Evolutionary conservation across 768 basidiomycete genomes (phyloP), one percentile per base, ranked within the genome.

Genomic region (Vishniacozyma victoriae): DNA sequence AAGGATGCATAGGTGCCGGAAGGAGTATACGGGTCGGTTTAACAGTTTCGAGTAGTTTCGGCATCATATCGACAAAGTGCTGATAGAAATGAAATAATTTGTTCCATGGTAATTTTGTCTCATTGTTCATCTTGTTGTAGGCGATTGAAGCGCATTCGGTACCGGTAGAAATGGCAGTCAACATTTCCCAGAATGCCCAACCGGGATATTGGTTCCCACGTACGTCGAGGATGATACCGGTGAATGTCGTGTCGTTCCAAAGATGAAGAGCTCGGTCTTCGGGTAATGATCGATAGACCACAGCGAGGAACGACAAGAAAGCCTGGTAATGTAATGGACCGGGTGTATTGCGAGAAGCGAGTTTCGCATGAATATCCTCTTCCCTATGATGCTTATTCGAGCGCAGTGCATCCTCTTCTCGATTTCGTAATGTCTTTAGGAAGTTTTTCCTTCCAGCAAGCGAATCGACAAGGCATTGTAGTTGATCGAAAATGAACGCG

Each of bases 71-170:
- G 22, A 44, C 47, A 39, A 59, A 67, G 40, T 67, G 59, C 31
- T 60, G 57, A 41, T 63, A 63, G 44, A 61, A 63, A 43, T 61
- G 60, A 59, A 61, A 59, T 7, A 67, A 27, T 2, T 35, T 47
- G 14, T 41, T 33, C 64, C 60, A 66, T 3, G 46, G 41, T 11
- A 55, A 29, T 44, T 59, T 46, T 4, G 61, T 58, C 19, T 67
- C 64, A 35, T 59, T 63, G n/a, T n/a, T n/a, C 49, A 67, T 46
- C 38, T 52, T 55, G 46, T 63, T 62, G 39, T 57, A 61, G 16
- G 59, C 48, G 31, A 57, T 59, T 6, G 57, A 47, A 9, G 66
- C 58, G 39, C 66, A 64, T 7, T 24, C 24, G 0, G 54, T 48
- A 13, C 66, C 66, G 12, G 56, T 40, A 2, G 66, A 59, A 7